Evolutionary conservation across 2,329 filamentous ascomycete genomes (phyloP).

Genomic region (Fusarium chuoi): DNA sequence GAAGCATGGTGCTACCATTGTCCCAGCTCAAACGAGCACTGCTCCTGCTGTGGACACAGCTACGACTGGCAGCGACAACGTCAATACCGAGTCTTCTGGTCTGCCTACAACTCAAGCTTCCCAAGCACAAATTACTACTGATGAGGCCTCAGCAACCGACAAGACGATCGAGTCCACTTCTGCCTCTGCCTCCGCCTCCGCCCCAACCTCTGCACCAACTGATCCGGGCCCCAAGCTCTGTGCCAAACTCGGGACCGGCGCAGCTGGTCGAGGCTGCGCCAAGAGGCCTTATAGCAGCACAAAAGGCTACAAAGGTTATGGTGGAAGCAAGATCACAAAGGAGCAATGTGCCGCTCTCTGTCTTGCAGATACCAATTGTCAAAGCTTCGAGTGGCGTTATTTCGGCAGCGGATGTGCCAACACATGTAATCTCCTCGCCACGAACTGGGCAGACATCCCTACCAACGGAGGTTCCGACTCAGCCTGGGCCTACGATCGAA

Average conservation of each 20-base stretch:
- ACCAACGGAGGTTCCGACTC: conserved; percentile 12
- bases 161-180: not conserved
- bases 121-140: not conserved
- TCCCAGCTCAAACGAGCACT: conserved; percentile 14
- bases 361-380: conserved; percentile 21
- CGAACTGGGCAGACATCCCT: not conserved
- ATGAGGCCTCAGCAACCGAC: not conserved
- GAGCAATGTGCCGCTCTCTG: conserved; percentile 36
- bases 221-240: conserved; percentile 21
- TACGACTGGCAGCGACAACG: not conserved
- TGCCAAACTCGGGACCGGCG: conserved; percentile 19
- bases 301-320: conserved; percentile 27
- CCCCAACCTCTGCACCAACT: not conserved
- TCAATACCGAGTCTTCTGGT: not conserved
- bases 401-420: conserved; percentile 24
- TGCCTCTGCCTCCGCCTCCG: not conserved
- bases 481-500: conserved; percentile 34
- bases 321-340: conserved; percentile 19
- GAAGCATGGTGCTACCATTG: conserved; percentile 12
- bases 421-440: conserved; percentile 24
- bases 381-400: conserved; percentile 37
- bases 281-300: conserved; percentile 33
- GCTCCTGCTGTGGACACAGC: not conserved
- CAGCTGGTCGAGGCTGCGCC: conserved; percentile 26
- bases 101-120: not conserved